Evolutionary conservation across 2,329 filamentous ascomycete genomes (phyloP).

Genomic region (Pseudofabraea citricarpa): DNA sequence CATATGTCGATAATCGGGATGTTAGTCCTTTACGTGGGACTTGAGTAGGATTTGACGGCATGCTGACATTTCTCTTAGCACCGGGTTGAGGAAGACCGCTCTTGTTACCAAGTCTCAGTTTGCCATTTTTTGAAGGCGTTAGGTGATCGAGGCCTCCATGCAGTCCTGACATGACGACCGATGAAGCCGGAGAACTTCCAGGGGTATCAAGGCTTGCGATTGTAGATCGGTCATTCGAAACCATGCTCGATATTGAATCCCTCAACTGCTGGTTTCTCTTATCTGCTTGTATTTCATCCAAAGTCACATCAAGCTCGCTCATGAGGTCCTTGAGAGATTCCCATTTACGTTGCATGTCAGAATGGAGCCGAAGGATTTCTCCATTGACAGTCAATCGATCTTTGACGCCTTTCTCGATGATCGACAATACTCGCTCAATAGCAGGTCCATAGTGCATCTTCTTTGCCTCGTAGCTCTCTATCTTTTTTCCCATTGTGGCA

Average conservation of each 20-base stretch:
- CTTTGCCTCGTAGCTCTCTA: constrained; percentile 92
- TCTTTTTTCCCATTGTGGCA: constrained; percentile 68
- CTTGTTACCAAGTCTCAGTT: constrained; percentile 21
- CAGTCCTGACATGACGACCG: constrained; percentile 50
- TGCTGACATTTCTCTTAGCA: constrained; percentile 38
- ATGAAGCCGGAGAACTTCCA: constrained; percentile 61
- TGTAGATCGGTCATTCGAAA: constrained; percentile 45
- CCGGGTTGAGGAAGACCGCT: constrained; percentile 36
- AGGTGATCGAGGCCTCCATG: constrained; percentile 31
- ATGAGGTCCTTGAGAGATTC: constrained; percentile 71
- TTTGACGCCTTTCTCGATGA: constrained; percentile 93
- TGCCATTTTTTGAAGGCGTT: constrained; percentile 26
- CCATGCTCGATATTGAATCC: constrained; percentile 88
- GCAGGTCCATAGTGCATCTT: constrained; percentile 91
- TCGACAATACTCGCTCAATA: constrained; percentile 83
- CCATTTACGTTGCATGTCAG: constrained; percentile 82
- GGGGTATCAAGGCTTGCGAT: constrained; percentile 43
- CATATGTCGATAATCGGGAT: constrained; percentile 31
- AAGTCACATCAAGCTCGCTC: constrained; percentile 65
- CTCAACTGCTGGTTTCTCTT: constrained; percentile 69
- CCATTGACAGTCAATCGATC: constrained; percentile 96
- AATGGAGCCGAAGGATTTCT: constrained; percentile 81
- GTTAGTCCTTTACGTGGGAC: constrained; percentile 30
- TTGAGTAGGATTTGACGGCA: constrained; percentile 33
- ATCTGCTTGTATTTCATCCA: constrained; percentile 68